These are phyloP conservation scores for Colletotrichum brevisporum DNA, from an alignment of 2,329 filamentous ascomycete genomes.

Conservation along the genomic window DNA sequence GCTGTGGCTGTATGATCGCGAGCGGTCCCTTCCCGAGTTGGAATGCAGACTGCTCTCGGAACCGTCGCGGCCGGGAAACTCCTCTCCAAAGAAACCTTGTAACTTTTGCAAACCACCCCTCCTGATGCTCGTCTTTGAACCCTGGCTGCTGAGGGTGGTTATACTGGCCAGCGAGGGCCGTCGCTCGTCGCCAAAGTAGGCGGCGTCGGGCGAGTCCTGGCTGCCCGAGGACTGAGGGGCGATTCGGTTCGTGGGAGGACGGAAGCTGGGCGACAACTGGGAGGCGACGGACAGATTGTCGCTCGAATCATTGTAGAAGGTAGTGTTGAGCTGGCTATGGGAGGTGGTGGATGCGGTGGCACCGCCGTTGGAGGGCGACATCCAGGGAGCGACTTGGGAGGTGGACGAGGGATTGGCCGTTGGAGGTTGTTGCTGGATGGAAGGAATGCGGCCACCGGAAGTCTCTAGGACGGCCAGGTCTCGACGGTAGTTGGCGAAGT, in stretches of 20 bases:
- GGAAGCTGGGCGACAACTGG: constrained; percentile 80
- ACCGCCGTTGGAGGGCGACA: constrained; percentile 57
- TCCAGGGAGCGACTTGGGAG: constrained; percentile 72
- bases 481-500: constrained; percentile 79
- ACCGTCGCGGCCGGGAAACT: constrained; percentile 81
- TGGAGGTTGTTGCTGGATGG: constrained; percentile 72
- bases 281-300: constrained; percentile 74
- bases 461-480: constrained; percentile 79
- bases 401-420: constrained; percentile 67
- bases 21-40: constrained; percentile 70
- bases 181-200: constrained; percentile 78
- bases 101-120: constrained; percentile 84
- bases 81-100: constrained; percentile 93
- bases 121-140: constrained; percentile 80
- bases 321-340: constrained; percentile 55
- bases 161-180: constrained; percentile 91
- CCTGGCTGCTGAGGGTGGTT: constrained; percentile 86
- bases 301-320: constrained; percentile 82
- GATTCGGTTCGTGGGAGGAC: constrained; percentile 51
- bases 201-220: constrained; percentile 73
- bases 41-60: constrained; percentile 78
- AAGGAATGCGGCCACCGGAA: constrained; percentile 68
- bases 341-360: constrained; percentile 46
- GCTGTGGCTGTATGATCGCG: constrained; percentile 73
- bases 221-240: constrained; percentile 58